Percentiles rank a stretch among this genome's conserved stretches.
phyloP scores from a whole-genome alignment of 805 yeast species.

The Saccharomycopsis fibuligera region DNA sequence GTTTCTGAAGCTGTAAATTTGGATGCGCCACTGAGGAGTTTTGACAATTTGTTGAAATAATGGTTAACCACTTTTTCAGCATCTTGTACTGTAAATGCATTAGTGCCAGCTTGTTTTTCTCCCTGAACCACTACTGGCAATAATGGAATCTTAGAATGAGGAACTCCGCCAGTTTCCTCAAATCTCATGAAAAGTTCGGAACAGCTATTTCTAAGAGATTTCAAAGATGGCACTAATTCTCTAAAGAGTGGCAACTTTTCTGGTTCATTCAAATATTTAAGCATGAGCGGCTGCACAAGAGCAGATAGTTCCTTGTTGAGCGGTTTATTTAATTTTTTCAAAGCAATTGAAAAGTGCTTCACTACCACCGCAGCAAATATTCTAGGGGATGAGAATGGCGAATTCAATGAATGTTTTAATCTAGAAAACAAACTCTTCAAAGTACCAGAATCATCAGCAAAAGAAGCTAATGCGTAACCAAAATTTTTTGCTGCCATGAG shows the following conservation, averaged over 20 bases:
- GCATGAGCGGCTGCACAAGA: conserved; percentile 10
- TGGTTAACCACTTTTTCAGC: conserved; percentile 67
- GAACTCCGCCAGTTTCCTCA: conserved; percentile 66
- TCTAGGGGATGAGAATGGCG: conserved; percentile 77
- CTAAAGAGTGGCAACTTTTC: conserved; percentile 53
- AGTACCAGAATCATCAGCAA: conserved; percentile 34
- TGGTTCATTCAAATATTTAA: conserved; percentile 33
- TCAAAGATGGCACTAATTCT: conserved; percentile 80
- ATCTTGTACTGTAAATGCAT: conserved; percentile 74
- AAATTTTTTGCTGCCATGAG: conserved; percentile 68
- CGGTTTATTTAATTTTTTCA: conserved; percentile 23
- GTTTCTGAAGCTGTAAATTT: conserved; percentile 67
- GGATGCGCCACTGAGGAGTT: conserved; percentile 56
- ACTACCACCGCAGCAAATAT: conserved; percentile 61
- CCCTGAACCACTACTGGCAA: conserved; percentile 90
- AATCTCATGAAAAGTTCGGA: conserved; percentile 75
- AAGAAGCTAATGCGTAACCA: conserved; percentile 56
- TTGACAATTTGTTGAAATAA: conserved; percentile 58
- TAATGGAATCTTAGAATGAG: conserved; percentile 67
- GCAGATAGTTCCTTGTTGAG: not conserved
- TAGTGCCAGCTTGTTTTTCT: conserved; percentile 88
- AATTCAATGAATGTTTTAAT: conserved; percentile 37
- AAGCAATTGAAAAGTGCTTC: conserved; percentile 52
- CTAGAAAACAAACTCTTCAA: conserved; percentile 28
- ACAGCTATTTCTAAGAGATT: conserved; percentile 82